Evolutionary conservation across 164 flowering plant genomes (phyloP).

Genomic region (Magnolia sinica): DNA sequence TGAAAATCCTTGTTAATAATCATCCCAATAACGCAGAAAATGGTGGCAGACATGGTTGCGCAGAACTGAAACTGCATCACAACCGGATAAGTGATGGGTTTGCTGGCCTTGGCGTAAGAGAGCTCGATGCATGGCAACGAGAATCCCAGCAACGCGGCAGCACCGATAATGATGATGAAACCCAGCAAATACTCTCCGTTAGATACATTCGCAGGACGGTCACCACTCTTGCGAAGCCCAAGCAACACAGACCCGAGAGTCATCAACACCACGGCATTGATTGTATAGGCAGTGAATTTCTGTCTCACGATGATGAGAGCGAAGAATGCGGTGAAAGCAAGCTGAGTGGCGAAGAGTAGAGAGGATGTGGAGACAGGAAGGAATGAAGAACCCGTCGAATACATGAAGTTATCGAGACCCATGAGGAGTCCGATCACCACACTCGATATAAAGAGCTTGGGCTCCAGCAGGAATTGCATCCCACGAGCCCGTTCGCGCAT

Average conservation of each 20-base stretch:
- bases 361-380: slow-evolving; percentile 31
- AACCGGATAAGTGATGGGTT: slow-evolving; percentile 18
- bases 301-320: slow-evolving; percentile 25
- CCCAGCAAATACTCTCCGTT: slow-evolving; percentile 21
- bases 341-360: slow-evolving; percentile 24
- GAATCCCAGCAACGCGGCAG: slow-evolving; percentile 20
- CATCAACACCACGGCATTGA: slow-evolving; percentile 28
- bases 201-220: slow-evolving; percentile 19
- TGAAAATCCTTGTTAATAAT: background rate
- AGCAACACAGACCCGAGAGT: slow-evolving; percentile 25
- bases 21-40: background rate
- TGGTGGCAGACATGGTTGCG: background rate
- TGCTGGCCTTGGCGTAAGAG: slow-evolving; percentile 11
- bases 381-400: slow-evolving; percentile 16
- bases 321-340: slow-evolving; percentile 36
- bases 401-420: slow-evolving; percentile 10
- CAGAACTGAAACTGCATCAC: slow-evolving; percentile 23
- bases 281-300: slow-evolving; percentile 24
- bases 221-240: slow-evolving; percentile 21
- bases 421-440: background rate
- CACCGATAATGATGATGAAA: slow-evolving; percentile 18
- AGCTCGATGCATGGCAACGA: slow-evolving; percentile 19
- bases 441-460: background rate
- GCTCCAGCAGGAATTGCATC: background rate
- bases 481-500: background rate